Conservation (phyloP, 75 land plant species). For the Azolla pinnata region DNA sequence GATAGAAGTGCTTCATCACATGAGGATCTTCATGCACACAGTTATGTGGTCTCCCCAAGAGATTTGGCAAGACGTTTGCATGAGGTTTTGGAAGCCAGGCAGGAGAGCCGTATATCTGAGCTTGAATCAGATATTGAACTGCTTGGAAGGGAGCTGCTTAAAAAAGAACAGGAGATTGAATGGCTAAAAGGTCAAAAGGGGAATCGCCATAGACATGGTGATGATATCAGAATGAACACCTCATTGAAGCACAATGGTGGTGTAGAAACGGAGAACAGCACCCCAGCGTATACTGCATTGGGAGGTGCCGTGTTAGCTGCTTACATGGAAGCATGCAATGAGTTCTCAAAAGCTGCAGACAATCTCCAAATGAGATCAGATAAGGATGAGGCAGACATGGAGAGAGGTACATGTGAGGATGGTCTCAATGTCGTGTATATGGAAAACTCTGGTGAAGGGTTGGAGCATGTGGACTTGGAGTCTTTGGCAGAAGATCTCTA, state of each 20-base stretch:
- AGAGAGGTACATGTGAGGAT: not conserved
- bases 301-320: conserved; percentile 42
- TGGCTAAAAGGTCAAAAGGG: not conserved
- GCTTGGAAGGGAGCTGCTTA: conserved; percentile 27
- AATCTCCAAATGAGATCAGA: not conserved
- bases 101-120: conserved; percentile 55
- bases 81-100: conserved; percentile 50
- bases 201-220: too few relatives aligned
- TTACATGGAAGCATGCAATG: conserved; percentile 47
- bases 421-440: not conserved
- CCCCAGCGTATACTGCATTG: conserved; percentile 20
- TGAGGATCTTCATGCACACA: conserved; percentile 13
- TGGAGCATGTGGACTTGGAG: not conserved
- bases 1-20: conserved; percentile 14
- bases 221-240: too few relatives aligned
- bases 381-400: not conserved
- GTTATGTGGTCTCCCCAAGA: conserved; percentile 67
- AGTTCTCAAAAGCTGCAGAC: conserved; percentile 12
- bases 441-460: not conserved
- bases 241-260: too few relatives aligned
- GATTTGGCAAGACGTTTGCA: conserved; percentile 65
- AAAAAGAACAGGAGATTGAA: conserved; percentile 22
- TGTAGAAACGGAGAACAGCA: not conserved
- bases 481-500: conserved; percentile 8
- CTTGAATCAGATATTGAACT: conserved; percentile 48